phyloP scores from a whole-genome alignment of 768 basidiomycete species.

The Trichaptum fuscoviolaceum region DNA sequence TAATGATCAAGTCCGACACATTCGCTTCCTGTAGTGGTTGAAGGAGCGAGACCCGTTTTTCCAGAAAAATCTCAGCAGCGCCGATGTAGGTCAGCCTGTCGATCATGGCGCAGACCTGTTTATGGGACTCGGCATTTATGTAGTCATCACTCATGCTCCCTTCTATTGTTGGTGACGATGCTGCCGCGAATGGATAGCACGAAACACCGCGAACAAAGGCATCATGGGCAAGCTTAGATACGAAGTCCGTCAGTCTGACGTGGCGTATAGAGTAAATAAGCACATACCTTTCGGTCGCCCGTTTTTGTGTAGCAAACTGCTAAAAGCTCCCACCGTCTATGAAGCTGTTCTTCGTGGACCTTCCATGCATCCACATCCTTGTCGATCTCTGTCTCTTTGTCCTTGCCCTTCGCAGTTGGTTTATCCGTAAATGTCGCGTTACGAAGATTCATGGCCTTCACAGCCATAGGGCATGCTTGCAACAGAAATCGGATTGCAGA shows the following conservation, averaged over 20 bases:
- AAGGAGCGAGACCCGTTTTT: slow-evolving; percentile 44
- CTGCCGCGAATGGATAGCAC: slow-evolving; percentile 46
- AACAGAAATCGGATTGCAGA: slow-evolving; percentile 64
- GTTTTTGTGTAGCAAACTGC: slow-evolving; percentile 75
- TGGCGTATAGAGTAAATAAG: slow-evolving; percentile 9
- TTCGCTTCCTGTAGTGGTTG: slow-evolving; percentile 6
- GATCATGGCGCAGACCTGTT: slow-evolving; percentile 54
- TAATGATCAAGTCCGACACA: slow-evolving; percentile 30
- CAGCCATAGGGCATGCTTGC: slow-evolving; percentile 53
- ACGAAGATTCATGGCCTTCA: slow-evolving; percentile 35
- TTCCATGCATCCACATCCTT: slow-evolving; percentile 41
- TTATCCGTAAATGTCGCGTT: neutral
- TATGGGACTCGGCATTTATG: slow-evolving; percentile 16
- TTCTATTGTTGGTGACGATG: slow-evolving; percentile 9
- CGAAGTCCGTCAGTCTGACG: slow-evolving; percentile 6
- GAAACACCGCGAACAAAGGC: slow-evolving; percentile 47
- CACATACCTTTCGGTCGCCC: slow-evolving; percentile 65
- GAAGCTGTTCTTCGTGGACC: slow-evolving; percentile 59
- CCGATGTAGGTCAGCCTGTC: slow-evolving; percentile 66
- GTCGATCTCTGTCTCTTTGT: neutral
- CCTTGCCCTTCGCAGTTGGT: neutral
- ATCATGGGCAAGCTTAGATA: slow-evolving; percentile 51
- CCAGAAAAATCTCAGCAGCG: slow-evolving; percentile 58
- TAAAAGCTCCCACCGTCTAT: slow-evolving; percentile 75
- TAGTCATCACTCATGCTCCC: neutral